Conservation (phyloP, 345 rosid genomes). For the Cochlearia excelsa region DNA sequence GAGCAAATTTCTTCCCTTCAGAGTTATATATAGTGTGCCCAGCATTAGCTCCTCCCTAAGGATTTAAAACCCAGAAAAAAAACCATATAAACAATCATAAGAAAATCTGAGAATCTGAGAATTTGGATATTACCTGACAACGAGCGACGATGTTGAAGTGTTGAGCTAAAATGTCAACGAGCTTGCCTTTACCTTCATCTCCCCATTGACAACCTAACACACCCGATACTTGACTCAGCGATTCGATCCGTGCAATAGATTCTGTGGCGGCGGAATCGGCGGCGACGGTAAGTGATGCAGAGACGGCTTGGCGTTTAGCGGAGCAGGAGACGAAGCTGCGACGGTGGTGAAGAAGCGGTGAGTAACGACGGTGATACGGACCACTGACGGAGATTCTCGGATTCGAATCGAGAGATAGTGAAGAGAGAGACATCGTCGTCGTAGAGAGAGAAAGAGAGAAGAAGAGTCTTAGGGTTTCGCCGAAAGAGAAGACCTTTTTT, state of each 20-base stretch:
- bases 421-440: conserved; percentile 40
- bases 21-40: conserved; percentile 96
- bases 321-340: conserved; percentile 41
- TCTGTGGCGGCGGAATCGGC: conserved; percentile 45
- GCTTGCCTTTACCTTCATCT: conserved; percentile 98
- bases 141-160: conserved; percentile 98
- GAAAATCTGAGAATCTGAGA: too few relatives aligned
- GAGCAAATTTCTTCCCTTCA: conserved; percentile 91
- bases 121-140: conserved; percentile 58
- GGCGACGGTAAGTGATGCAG: conserved; percentile 45
- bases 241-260: conserved; percentile 48
- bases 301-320: conserved; percentile 32
- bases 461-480: conserved; percentile 32
- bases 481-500: conserved; percentile 23
- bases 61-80: not conserved
- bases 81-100: too few relatives aligned
- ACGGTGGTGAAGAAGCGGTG: conserved; percentile 30
- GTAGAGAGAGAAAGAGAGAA: conserved; percentile 1
- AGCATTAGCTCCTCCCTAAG: conserved; percentile 97
- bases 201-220: conserved; percentile 97
- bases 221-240: conserved; percentile 86
- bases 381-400: conserved; percentile 27
- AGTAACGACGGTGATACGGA: conserved; percentile 20
- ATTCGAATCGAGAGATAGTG: conserved; percentile 35
- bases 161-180: conserved; percentile 82